These are phyloP conservation scores for Samsoniella hepiali DNA, from an alignment of 2,329 filamentous ascomycete species.

Conservation along the genomic window DNA sequence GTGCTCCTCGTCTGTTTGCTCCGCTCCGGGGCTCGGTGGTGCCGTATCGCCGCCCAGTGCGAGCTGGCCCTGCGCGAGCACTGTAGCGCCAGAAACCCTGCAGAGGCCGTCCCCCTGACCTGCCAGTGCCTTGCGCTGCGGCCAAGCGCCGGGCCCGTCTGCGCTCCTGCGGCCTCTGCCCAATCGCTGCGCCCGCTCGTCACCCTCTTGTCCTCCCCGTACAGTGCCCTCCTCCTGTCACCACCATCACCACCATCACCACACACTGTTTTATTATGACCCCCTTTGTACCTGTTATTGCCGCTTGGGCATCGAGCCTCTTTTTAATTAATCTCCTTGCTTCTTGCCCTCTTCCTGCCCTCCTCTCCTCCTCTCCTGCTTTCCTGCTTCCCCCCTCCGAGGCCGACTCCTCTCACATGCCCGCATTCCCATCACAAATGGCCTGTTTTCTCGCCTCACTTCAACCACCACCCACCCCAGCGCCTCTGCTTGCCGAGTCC, in stretches of 20 bases:
- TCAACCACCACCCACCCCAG: background rate
- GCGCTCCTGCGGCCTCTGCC: background rate
- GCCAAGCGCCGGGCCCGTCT: constrained; percentile 10
- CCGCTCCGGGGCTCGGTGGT: constrained; percentile 13
- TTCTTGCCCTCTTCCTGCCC: too few relatives aligned
- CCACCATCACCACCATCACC: background rate
- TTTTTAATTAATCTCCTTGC: too few relatives aligned
- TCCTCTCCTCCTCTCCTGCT: too few relatives aligned
- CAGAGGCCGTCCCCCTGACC: background rate
- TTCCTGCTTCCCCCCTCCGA: background rate
- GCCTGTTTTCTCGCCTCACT: constrained; percentile 13
- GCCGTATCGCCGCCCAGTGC: constrained; percentile 12
- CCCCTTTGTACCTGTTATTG: too few relatives aligned
- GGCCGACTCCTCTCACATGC: constrained; percentile 8
- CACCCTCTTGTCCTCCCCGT: background rate
- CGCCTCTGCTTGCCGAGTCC: background rate
- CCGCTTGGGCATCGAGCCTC: too few relatives aligned
- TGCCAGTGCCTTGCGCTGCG: background rate
- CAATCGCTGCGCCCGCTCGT: background rate
- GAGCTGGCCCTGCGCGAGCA: background rate
- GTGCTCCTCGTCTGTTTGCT: constrained; percentile 1
- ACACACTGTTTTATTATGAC: too few relatives aligned
- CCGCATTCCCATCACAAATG: background rate
- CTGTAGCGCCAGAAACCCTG: background rate
- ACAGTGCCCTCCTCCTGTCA: background rate